These are phyloP conservation scores for Zymoseptoria brevis DNA, from an alignment of 2,329 filamentous ascomycete genomes.

Conservation along the genomic window DNA sequence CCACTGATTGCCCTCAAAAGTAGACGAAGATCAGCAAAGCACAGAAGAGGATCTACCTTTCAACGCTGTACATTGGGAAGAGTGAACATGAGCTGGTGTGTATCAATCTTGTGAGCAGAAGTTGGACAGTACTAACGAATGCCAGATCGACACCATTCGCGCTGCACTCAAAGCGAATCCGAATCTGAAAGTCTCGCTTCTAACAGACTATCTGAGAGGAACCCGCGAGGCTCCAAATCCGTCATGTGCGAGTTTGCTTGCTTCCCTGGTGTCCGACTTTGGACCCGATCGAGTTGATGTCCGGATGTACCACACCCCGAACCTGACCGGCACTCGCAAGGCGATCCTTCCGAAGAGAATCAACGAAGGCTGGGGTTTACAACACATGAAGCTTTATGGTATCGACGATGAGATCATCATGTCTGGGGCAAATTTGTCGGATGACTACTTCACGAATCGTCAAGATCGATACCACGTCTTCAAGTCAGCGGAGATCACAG, in stretches of 20 bases:
- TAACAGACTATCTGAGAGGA: conserved; percentile 85
- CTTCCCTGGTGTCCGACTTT: conserved; percentile 75
- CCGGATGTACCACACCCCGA: conserved; percentile 96
- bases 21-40: conserved; percentile 76
- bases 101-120: conserved; percentile 1
- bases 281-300: conserved; percentile 78
- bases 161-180: conserved; percentile 68
- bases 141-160: conserved; percentile 64
- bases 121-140: conserved; percentile 1
- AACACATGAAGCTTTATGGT: conserved; percentile 98
- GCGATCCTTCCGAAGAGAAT: conserved; percentile 77
- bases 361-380: conserved; percentile 96
- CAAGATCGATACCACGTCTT: conserved; percentile 94
- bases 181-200: conserved; percentile 70
- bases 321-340: conserved; percentile 80
- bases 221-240: conserved; percentile 81
- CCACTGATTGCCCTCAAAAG: conserved; percentile 12
- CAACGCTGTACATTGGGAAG: conserved; percentile 95
- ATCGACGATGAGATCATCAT: conserved; percentile 93
- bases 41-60: conserved; percentile 74
- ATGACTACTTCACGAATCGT: conserved; percentile 92
- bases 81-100: conserved; percentile 75
- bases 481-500: conserved; percentile 65
- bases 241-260: conserved; percentile 81
- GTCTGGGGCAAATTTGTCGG: conserved; percentile 87